These are phyloP conservation scores for Emmonsia crescens DNA, from an alignment of 2,329 filamentous ascomycete species.

Conservation along the genomic window DNA sequence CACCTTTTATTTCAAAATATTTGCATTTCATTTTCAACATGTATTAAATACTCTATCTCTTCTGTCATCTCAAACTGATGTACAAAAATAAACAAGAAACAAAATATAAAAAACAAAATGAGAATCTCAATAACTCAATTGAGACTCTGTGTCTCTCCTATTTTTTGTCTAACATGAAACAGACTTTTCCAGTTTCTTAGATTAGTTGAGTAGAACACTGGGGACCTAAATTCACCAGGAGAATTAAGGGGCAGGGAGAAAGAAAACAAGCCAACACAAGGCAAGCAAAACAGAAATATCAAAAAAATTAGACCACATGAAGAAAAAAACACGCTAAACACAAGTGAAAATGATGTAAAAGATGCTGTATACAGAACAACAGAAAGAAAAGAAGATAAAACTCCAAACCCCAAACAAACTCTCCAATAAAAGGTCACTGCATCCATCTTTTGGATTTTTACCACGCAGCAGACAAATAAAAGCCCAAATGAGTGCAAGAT, in stretches of 20 bases:
- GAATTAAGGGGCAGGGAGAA: not conserved
- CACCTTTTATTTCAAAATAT: not conserved
- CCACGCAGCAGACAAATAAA: not conserved
- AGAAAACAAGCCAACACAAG: slow-evolving; percentile 3
- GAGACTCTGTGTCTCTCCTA: too few species aligned
- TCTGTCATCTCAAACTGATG: not conserved
- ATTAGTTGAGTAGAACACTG: not conserved
- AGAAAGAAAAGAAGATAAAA: not conserved
- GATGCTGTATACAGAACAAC: not conserved
- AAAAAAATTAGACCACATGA: not conserved
- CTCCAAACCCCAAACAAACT: not conserved
- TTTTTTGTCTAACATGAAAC: not conserved
- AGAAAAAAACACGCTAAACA: slow-evolving; percentile 6
- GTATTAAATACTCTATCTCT: not conserved
- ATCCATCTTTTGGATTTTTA: not conserved
- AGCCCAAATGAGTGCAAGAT: not conserved
- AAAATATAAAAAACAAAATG: too few species aligned
- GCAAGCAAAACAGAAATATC: not conserved
- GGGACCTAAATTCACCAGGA: not conserved
- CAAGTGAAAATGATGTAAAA: not conserved
- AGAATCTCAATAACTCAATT: too few species aligned
- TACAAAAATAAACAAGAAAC: too few species aligned
- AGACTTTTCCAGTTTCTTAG: not conserved
- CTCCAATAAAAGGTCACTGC: not conserved
- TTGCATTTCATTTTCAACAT: not conserved